phyloP scores from a whole-genome alignment of 306 rosid genomes.

The Potentilla sterilis region DNA sequence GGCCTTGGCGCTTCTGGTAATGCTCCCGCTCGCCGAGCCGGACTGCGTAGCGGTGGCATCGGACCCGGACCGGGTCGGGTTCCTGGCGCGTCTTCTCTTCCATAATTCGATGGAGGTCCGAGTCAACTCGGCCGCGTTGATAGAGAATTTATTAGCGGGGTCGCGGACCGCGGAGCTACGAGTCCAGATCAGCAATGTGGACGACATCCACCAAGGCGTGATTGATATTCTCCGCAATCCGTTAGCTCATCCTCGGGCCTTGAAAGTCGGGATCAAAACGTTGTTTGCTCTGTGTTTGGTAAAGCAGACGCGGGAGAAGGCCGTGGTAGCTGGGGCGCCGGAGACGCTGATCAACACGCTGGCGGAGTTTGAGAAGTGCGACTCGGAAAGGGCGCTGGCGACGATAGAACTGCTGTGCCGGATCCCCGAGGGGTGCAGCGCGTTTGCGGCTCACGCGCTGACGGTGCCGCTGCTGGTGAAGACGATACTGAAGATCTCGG shows the following conservation, averaged over 20 bases:
- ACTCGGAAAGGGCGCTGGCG: conserved; percentile 77
- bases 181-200: conserved; percentile 47
- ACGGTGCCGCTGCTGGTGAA: conserved; percentile 84
- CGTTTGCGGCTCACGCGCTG: conserved; percentile 67
- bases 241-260: conserved; percentile 53
- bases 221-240: conserved; percentile 55
- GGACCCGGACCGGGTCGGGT: conserved; percentile 40
- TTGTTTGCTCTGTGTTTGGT: conserved; percentile 72
- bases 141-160: conserved; percentile 67
- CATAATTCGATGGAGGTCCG: conserved; percentile 55
- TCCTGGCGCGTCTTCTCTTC: conserved; percentile 41
- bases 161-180: conserved; percentile 67
- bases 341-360: conserved; percentile 59
- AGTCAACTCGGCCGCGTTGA: conserved; percentile 71
- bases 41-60: conserved; percentile 55
- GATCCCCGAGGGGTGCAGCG: conserved; percentile 51
- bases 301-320: conserved; percentile 72
- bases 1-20: conserved; percentile 60
- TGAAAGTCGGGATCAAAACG: conserved; percentile 72
- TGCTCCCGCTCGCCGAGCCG: conserved; percentile 57
- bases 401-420: conserved; percentile 77
- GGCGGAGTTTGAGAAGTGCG: conserved; percentile 78
- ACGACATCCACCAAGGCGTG: conserved; percentile 70
- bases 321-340: conserved; percentile 69
- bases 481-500: conserved; percentile 71